Evolutionary conservation across 805 yeast genomes (phyloP).

Genomic region (Lipomyces oligophaga): DNA sequence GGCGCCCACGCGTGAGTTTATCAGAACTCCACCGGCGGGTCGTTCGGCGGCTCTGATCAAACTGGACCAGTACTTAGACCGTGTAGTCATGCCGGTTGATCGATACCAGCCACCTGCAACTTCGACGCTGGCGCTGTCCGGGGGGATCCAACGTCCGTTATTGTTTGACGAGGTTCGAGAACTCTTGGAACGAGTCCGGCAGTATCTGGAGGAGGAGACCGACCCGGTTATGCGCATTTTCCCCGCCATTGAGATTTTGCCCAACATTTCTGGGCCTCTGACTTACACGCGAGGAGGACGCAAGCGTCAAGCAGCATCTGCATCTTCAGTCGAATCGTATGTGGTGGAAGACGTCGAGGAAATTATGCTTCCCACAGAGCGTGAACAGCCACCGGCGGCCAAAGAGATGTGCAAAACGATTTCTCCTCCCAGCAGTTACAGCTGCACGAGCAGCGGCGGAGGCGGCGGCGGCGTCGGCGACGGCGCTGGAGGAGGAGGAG

Average conservation of each 20-base stretch:
- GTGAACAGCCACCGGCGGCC: too few species aligned
- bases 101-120: background rate
- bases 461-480: too few species aligned
- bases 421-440: too few species aligned
- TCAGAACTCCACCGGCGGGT: background rate
- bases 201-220: background rate
- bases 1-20: background rate
- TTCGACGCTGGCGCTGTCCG: background rate
- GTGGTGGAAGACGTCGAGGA: too few species aligned
- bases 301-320: background rate
- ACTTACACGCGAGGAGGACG: slow-evolving; percentile 7
- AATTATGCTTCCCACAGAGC: too few species aligned
- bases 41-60: background rate
- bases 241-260: slow-evolving; percentile 22
- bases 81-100: too few species aligned
- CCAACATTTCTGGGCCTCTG: slow-evolving; percentile 10
- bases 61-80: too few species aligned
- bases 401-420: too few species aligned
- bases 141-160: background rate
- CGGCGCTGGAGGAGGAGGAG: too few species aligned
- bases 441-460: too few species aligned
- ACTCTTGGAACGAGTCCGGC: slow-evolving; percentile 7
- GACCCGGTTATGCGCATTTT: slow-evolving; percentile 8
- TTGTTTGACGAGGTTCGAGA: slow-evolving; percentile 12
- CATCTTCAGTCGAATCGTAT: background rate